Evolutionary conservation across 495 filamentous ascomycete genomes (phyloP), one percentile per base, ranked within the genome.

Genomic region (Aspergillus diversus): DNA sequence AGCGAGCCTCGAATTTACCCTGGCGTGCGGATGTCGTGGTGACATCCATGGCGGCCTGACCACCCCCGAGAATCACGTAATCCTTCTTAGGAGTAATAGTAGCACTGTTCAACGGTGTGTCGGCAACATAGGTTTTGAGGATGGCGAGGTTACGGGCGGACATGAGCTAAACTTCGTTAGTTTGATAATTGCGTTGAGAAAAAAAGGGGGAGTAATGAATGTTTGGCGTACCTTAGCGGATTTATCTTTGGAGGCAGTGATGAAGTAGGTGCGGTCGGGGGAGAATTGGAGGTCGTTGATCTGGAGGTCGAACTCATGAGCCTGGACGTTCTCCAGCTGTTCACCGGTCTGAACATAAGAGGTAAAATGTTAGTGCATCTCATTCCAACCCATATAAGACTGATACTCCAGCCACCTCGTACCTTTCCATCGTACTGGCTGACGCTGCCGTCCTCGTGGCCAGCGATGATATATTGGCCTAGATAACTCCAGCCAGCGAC

Each of bases 21-120:
- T 98, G 95, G 53, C 95, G 86, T 11, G 91, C 87, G 33, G 88
- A 89, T 46, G 95, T 99, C 16, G 91, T 96, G n/a, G 95, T 99
- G 75, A 99, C 95, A 77, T 97, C 95, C 92, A 97, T 97, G 69
- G 95, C 95, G 60, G 94, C 95, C 79, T 99, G 95, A 62, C 95
- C 95, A 83, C 95, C 95, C 64, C 95, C 95, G 21, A 99, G 89
- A 71, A 99, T 95, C 48, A 98, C 92, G 70, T 91, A 99, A 70
- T 97, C 92, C 80, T 97, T 97, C 78, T 93, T 93, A 11, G 91
- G 87, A 37, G 93, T 97, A 62, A 99, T 93, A 59, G 88, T 86
- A 66, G 96, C 95, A 69, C 88, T 92, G 85, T 98, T 98, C 61
- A 99, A 87, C 13, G 95, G 93, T n/a, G 95, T 99, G 73, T 99